Conservation (phyloP, 2,329 filamentous ascomycete genomes). For the Magnaporthales sp. region DNA sequence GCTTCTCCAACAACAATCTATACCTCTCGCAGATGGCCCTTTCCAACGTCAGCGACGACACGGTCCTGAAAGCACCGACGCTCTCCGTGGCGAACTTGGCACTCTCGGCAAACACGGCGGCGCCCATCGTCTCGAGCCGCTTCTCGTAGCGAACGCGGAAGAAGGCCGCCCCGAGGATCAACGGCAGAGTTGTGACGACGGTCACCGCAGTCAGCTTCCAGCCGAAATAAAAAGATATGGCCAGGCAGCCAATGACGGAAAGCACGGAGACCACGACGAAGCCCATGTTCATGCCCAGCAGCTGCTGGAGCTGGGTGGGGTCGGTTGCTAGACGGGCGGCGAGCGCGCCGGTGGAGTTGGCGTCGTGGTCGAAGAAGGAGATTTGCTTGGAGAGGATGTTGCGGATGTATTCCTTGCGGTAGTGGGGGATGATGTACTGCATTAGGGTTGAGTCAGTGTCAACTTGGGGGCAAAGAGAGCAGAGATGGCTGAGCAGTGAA, state of each 20-base stretch:
- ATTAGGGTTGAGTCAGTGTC: neutral
- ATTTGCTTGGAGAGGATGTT: conserved; percentile 50
- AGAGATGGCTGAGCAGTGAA: neutral
- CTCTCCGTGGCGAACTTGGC: conserved; percentile 56
- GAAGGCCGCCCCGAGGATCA: conserved; percentile 25
- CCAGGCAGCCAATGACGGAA: conserved; percentile 53
- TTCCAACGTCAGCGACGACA: conserved; percentile 53
- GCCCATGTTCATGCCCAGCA: conserved; percentile 55
- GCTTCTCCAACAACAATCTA: conserved; percentile 22
- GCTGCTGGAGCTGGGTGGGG: conserved; percentile 50
- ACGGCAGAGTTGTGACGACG: conserved; percentile 22
- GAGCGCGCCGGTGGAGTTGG: conserved; percentile 51
- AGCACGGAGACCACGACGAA: conserved; percentile 55
- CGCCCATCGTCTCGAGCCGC: conserved; percentile 49
- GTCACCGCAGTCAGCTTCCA: conserved; percentile 67
- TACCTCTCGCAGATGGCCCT: conserved; percentile 38
- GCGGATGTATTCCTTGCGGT: conserved; percentile 51
- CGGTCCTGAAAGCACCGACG: conserved; percentile 53
- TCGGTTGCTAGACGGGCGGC: conserved; percentile 47
- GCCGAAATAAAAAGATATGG: conserved; percentile 61
- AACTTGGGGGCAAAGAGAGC: neutral
- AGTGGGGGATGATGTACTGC: conserved; percentile 38
- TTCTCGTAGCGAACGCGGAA: conserved; percentile 42
- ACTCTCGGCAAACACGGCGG: conserved; percentile 49
- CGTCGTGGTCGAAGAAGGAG: conserved; percentile 50